Evolutionary conservation across 192 early-diverging fungal genomes (phyloP).

Genomic region (Lobosporangium transversale): DNA sequence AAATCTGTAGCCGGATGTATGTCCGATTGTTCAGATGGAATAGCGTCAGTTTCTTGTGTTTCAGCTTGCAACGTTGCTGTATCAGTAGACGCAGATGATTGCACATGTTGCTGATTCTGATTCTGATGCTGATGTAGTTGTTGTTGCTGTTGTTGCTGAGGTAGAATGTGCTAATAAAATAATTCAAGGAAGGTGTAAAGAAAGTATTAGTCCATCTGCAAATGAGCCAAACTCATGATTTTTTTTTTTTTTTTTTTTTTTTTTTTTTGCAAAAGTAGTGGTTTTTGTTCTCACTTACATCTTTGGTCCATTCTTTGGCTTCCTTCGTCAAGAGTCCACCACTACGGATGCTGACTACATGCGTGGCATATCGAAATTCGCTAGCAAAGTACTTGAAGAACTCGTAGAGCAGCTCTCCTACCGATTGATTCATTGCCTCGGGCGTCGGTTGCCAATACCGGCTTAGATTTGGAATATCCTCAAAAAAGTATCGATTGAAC

Average conservation of each 20-base stretch:
- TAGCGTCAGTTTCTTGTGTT: no score
- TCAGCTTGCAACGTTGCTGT: background rate
- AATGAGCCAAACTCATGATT: no score
- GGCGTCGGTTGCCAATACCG: conserved; percentile 45
- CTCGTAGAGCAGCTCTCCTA: conserved; percentile 43
- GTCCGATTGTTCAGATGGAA: no score
- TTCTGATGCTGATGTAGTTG: no score
- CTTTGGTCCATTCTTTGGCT: conserved; percentile 44
- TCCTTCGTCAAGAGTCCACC: conserved; percentile 45
- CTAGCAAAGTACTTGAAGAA: conserved; percentile 48
- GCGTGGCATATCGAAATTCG: conserved; percentile 36
- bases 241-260: no score
- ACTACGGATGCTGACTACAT: conserved; percentile 43
- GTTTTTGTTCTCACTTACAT: conserved; percentile 25
- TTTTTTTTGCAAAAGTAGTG: no score
- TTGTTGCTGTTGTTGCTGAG: conserved; percentile 11
- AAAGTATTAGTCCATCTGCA: no score
- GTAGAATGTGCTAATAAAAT: conserved; percentile 12
- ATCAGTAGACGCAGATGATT: background rate
- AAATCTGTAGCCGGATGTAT: conserved; percentile 3
- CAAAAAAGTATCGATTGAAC: conserved; percentile 51
- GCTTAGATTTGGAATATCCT: conserved; percentile 24
- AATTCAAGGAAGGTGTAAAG: background rate
- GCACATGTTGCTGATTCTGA: no score
- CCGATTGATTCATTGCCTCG: conserved; percentile 23